phyloP scores from a whole-genome alignment of 2,329 filamentous ascomycete species.

The Colletotrichum higginsianum region DNA sequence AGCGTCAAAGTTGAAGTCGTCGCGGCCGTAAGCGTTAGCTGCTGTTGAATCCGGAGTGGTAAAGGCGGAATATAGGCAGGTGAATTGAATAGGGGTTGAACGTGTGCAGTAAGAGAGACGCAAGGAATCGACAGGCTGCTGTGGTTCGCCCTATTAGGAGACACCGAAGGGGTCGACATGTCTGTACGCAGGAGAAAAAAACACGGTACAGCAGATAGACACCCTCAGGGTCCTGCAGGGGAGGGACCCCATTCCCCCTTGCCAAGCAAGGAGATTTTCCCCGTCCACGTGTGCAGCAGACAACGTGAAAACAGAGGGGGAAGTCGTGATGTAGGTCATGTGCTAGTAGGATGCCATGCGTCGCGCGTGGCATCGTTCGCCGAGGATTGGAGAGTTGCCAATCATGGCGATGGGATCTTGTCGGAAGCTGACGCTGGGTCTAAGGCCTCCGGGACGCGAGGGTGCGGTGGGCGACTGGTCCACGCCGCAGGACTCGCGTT shows the following conservation, averaged over 20 bases:
- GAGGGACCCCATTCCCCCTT: conserved; percentile 20
- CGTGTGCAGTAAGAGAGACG: conserved; percentile 42
- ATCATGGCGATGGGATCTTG: conserved; percentile 61
- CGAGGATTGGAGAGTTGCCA: conserved; percentile 60
- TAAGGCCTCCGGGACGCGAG: conserved; percentile 53
- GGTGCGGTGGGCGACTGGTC: conserved; percentile 74
- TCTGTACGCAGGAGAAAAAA: conserved; percentile 16
- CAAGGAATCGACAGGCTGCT: conserved; percentile 42
- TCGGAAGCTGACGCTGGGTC: conserved; percentile 50
- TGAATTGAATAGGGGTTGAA: conserved; percentile 41
- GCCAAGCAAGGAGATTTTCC: conserved; percentile 32
- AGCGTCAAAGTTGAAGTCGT: conserved; percentile 37
- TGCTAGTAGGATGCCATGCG: conserved; percentile 76
- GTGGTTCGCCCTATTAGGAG: conserved; percentile 42
- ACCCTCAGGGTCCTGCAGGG: conserved; percentile 3
- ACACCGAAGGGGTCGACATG: conserved; percentile 23
- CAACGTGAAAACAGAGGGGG: conserved; percentile 40
- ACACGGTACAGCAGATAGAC: conserved; percentile 13
- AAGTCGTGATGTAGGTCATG: background rate
- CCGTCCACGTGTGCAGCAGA: conserved; percentile 49
- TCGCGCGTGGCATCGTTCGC: conserved; percentile 68
- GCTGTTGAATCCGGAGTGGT: conserved; percentile 31
- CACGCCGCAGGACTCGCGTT: conserved; percentile 68
- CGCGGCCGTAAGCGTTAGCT: conserved; percentile 40
- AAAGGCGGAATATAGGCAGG: conserved; percentile 38